phyloP scores from a whole-genome alignment of 2,329 filamentous ascomycete species.

The Claviceps cyperi region DNA sequence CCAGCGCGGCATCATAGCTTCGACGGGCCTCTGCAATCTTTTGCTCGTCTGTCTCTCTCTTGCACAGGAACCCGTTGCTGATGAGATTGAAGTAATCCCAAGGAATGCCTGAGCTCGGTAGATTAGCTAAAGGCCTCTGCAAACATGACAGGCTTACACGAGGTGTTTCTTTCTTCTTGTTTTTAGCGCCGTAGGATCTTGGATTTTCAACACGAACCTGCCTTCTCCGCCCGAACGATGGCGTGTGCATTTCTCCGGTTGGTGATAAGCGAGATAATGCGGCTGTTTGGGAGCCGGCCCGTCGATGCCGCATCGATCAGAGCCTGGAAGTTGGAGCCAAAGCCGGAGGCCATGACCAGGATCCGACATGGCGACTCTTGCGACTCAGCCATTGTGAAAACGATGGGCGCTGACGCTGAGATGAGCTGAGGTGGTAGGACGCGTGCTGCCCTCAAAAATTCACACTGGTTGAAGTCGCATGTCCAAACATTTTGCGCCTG shows the following conservation, averaged over 20 bases:
- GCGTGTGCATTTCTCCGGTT: constrained; percentile 35
- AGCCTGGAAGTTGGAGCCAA: constrained; percentile 67
- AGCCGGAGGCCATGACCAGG: constrained; percentile 57
- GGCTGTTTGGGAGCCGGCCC: constrained; percentile 24
- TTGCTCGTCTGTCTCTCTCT: constrained; percentile 44
- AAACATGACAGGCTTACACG: too few relatives aligned
- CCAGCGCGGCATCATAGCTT: constrained; percentile 63
- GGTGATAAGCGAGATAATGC: constrained; percentile 31
- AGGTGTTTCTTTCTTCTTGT: neutral
- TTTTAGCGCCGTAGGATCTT: neutral
- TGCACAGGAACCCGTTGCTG: constrained; percentile 47
- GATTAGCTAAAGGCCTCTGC: neutral
- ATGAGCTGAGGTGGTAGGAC: too few relatives aligned
- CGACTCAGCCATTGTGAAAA: neutral
- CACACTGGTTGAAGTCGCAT: too few relatives aligned
- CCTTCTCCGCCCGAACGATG: constrained; percentile 29
- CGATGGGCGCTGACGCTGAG: too few relatives aligned
- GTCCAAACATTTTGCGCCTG: too few relatives aligned
- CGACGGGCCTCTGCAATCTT: constrained; percentile 42
- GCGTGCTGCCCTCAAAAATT: too few relatives aligned
- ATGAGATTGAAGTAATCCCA: constrained; percentile 73
- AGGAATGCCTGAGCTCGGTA: constrained; percentile 37
- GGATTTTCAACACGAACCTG: constrained; percentile 9
- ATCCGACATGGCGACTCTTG: constrained; percentile 30
- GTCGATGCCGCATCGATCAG: constrained; percentile 37